phyloP scores from a whole-genome alignment of 1,284 basidiomycete genomes.

The Cryptococcus wingfieldii region DNA sequence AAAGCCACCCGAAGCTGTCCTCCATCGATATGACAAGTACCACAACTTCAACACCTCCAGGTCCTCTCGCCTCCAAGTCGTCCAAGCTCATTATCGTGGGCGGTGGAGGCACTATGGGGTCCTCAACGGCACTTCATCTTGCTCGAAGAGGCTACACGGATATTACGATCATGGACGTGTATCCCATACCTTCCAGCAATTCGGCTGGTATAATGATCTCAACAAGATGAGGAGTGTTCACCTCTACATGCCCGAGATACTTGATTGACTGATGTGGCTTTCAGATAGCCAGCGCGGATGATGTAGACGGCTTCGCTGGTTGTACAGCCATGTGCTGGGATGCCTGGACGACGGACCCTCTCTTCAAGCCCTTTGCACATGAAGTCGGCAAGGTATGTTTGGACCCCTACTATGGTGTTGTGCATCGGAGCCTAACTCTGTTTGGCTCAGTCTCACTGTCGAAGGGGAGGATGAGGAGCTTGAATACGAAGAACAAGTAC shows the following conservation, averaged over 20 bases:
- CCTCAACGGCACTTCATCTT: constrained; percentile 45
- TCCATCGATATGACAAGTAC: too few species aligned
- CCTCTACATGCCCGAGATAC: background rate
- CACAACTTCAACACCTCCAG: background rate
- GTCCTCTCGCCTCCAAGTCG: background rate
- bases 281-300: constrained; percentile 11
- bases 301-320: constrained; percentile 11
- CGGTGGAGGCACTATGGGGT: constrained; percentile 43
- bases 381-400: constrained; percentile 33
- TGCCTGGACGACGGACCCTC: constrained; percentile 36
- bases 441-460: constrained; percentile 9
- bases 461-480: background rate
- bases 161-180: constrained; percentile 39
- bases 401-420: background rate
- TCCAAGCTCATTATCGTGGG: constrained; percentile 38
- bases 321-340: constrained; percentile 16
- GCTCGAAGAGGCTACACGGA: constrained; percentile 38
- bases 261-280: background rate
- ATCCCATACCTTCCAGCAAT: constrained; percentile 33
- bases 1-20: too few species aligned
- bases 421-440: background rate
- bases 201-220: constrained; percentile 43
- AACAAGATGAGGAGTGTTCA: constrained; percentile 38
- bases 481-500: background rate
- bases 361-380: constrained; percentile 38